Evolutionary conservation across 768 basidiomycete species (phyloP).

Genomic region (Collybiopsis luxurians): DNA sequence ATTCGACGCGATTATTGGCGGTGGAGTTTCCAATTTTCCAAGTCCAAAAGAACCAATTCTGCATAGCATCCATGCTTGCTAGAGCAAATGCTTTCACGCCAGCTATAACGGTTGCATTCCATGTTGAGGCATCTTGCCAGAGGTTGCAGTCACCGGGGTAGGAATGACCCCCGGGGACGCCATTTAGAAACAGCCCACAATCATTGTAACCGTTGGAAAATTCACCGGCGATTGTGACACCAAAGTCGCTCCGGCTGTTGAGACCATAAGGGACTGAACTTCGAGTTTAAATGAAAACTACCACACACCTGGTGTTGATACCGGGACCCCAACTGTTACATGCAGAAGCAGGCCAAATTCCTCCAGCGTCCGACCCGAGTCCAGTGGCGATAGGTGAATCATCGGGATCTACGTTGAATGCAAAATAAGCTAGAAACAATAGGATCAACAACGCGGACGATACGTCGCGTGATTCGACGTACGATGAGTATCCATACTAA

Average conservation of each 20-base stretch:
- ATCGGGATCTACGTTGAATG: constrained; percentile 35
- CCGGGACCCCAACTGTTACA: constrained; percentile 52
- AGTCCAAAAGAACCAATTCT: constrained; percentile 77
- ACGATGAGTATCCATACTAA: constrained; percentile 50
- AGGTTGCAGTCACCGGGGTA: constrained; percentile 34
- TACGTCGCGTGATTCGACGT: too few relatives aligned
- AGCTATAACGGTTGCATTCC: constrained; percentile 23
- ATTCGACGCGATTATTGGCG: constrained; percentile 43
- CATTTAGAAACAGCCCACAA: constrained; percentile 50
- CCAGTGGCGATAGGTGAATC: constrained; percentile 29
- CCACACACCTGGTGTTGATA: constrained; percentile 31
- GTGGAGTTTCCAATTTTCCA: constrained; percentile 74
- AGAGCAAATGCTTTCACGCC: constrained; percentile 13
- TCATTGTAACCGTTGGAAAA: constrained; percentile 58
- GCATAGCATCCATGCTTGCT: constrained; percentile 57
- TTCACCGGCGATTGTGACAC: constrained; percentile 64
- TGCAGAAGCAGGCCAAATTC: constrained; percentile 40
- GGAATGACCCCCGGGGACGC: constrained; percentile 26
- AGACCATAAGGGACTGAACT: not conserved
- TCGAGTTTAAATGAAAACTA: not conserved
- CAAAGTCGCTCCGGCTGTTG: constrained; percentile 42
- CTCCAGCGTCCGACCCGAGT: constrained; percentile 30
- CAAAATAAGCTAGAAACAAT: constrained; percentile 32
- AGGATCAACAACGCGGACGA: not conserved
- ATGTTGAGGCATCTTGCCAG: constrained; percentile 47